Conservation (phyloP, 768 basidiomycete genomes). For the Panus rudis region DNA sequence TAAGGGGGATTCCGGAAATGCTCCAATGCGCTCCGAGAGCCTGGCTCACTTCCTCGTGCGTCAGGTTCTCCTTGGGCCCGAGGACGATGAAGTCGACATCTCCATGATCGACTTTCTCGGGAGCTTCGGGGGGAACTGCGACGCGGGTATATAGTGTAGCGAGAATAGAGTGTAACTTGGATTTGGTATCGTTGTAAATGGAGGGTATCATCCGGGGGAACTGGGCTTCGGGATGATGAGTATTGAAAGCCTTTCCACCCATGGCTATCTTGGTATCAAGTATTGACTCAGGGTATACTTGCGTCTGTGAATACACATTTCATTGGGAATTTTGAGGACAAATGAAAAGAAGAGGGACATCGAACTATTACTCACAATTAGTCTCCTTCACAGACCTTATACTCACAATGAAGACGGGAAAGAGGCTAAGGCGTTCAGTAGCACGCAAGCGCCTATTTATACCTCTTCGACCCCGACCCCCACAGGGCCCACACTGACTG, state of each 20-base stretch:
- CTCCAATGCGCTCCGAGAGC: conserved; percentile 42
- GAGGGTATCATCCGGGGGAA: conserved; percentile 59
- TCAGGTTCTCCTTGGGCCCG: conserved; percentile 26
- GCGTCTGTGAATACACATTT: too few species aligned
- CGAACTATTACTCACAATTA: too few species aligned
- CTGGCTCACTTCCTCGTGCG: conserved; percentile 19
- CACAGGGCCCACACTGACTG: too few species aligned
- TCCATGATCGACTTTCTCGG: conserved; percentile 58
- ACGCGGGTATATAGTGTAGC: conserved; percentile 42
- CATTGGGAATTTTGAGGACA: too few species aligned
- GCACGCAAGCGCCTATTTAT: too few species aligned
- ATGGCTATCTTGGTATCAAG: conserved; percentile 26
- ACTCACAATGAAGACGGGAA: too few species aligned
- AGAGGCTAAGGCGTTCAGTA: too few species aligned
- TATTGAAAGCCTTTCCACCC: conserved; percentile 67
- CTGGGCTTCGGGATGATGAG: conserved; percentile 32
- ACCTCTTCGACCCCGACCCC: too few species aligned
- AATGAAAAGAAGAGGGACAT: too few species aligned
- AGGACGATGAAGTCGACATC: conserved; percentile 66
- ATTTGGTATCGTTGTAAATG: conserved; percentile 47
- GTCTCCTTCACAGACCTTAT: too few species aligned
- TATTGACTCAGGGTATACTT: too few species aligned
- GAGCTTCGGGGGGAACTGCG: conserved; percentile 53
- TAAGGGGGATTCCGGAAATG: conserved; percentile 47
- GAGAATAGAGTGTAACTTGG: conserved; percentile 35